Base-by-base conservation (phyloP, 129 eudicot genomes). In the Gnaphalium uliginosum region DNA sequence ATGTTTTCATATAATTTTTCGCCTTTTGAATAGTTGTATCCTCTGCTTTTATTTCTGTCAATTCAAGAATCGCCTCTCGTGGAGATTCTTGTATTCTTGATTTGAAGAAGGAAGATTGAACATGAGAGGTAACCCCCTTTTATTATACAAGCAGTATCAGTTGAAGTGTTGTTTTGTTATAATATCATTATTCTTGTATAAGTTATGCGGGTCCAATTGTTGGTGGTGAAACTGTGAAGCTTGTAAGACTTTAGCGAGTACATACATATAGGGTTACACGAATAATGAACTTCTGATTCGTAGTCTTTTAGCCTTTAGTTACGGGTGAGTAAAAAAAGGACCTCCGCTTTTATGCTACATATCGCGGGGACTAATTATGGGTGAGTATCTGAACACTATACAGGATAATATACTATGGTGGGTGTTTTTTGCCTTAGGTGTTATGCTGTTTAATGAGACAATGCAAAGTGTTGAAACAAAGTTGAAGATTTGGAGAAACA, bases 81-180 rank as follows among this genome's bases (percentile, higher is more conserved):
- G 59, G 73, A 17, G 46, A 21, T 46, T 23, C 23, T 69, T 8
- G 14, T 43, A 21, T 46, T 23, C 23, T 69, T 8, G 14, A 46
- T 46, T 17, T 48, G 25, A 69, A 25, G 15, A 69, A 24, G 60
- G 33, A 43, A 69, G 59, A 69, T 24, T 24, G 59, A 24, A 24
- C 60, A 43, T 8, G 58, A 69, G 64, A 69, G 73, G 73, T 69
- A 46, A 25, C 24, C 73, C 73, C 25, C 60, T 46, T 69, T 5
- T 22, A 18, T 9, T 39, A 1, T 10, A 10, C 14, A 39, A 39
- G 4, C 4, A 9, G 14, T 39, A 14, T 25, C 64, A 22, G 22
- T 58, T 58, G 11, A 13, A 58, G 30, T 58, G 24, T 58, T 4
- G 15, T 22, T 58, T 14, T 58, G 14, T 8, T 22, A 6, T 58